Percentiles rank a stretch among this genome's conserved stretches.
These are phyloP conservation scores for Blepharisma stoltei DNA, from an alignment of 73 alveolate species.

Conservation along the genomic window DNA sequence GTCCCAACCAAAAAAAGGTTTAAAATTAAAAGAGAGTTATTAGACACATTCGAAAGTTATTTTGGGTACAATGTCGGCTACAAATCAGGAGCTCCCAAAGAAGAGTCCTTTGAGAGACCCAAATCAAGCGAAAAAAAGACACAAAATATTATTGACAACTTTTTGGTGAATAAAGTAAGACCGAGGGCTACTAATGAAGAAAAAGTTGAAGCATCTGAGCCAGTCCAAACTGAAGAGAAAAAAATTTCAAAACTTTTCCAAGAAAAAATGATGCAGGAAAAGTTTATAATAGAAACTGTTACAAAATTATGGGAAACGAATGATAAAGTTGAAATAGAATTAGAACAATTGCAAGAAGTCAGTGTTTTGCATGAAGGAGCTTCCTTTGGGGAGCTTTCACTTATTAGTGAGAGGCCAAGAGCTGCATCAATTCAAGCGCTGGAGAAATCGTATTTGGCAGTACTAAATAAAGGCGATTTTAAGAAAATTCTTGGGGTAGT, in stretches of 20 bases:
- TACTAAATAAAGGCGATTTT: slow-evolving; percentile 45
- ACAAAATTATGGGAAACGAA: background rate
- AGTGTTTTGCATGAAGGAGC: slow-evolving; percentile 35
- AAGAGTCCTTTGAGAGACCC: too few species aligned
- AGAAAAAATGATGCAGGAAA: background rate
- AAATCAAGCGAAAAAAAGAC: too few species aligned
- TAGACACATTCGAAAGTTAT: too few species aligned
- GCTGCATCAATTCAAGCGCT: slow-evolving; percentile 51
- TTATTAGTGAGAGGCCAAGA: slow-evolving; percentile 56
- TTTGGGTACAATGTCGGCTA: too few species aligned
- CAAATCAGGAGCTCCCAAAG: too few species aligned
- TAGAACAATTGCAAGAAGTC: slow-evolving; percentile 17
- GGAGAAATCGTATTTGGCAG: slow-evolving; percentile 37
- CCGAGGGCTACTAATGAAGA: background rate
- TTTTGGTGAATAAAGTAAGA: background rate
- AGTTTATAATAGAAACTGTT: background rate
- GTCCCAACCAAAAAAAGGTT: slow-evolving; percentile 11
- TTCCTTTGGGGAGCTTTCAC: slow-evolving; percentile 59
- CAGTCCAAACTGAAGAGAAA: background rate
- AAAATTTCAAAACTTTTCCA: background rate
- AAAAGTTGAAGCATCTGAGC: background rate
- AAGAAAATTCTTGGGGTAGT: slow-evolving; percentile 36
- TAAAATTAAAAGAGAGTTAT: background rate
- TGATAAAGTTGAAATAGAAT: background rate
- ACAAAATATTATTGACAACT: background rate